phyloP scores from a whole-genome alignment of 148 eudicot genomes.

The Linanthus parryae region DNA sequence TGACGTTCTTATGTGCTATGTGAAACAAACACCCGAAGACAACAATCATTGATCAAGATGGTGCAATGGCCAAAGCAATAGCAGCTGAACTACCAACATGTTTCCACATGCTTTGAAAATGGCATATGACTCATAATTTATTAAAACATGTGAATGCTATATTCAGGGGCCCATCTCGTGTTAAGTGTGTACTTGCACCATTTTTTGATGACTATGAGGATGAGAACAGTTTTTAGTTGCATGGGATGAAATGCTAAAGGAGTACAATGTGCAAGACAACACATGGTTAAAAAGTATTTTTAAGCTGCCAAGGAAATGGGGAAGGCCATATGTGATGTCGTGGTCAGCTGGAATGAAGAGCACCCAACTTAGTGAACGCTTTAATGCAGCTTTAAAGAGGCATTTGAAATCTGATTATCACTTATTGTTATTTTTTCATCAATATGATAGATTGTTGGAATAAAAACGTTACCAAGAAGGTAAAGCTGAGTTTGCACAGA shows the following conservation, averaged over 20 bases:
- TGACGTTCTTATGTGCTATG: slow-evolving; percentile 23
- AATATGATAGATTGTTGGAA: slow-evolving; percentile 20
- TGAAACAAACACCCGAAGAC: slow-evolving; percentile 28
- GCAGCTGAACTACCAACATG: slow-evolving; percentile 14
- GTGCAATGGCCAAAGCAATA: slow-evolving; percentile 18
- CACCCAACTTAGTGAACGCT: slow-evolving; percentile 22
- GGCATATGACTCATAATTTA: slow-evolving; percentile 23
- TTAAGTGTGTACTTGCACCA: slow-evolving; percentile 17
- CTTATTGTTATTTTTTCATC: slow-evolving; percentile 15
- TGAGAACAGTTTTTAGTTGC: slow-evolving; percentile 17
- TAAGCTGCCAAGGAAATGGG: slow-evolving; percentile 23
- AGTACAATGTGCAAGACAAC: slow-evolving; percentile 7
- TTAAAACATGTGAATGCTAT: too few relatives aligned
- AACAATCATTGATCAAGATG: slow-evolving; percentile 19
- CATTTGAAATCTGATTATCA: slow-evolving; percentile 16
- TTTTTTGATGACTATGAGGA: too few relatives aligned
- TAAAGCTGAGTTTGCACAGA: slow-evolving; percentile 18
- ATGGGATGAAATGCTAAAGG: slow-evolving; percentile 16
- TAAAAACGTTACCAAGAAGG: slow-evolving; percentile 20
- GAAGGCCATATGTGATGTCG: slow-evolving; percentile 14
- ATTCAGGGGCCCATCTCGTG: too few relatives aligned
- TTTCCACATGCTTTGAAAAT: slow-evolving; percentile 26
- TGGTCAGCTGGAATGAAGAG: slow-evolving; percentile 20
- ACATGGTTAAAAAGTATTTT: slow-evolving; percentile 16
- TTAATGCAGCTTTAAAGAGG: slow-evolving; percentile 16